Evolutionary conservation across 164 flowering plant genomes (phyloP), one percentile per base, ranked within the genome.

Genomic region (Vitis rotundifolia): DNA sequence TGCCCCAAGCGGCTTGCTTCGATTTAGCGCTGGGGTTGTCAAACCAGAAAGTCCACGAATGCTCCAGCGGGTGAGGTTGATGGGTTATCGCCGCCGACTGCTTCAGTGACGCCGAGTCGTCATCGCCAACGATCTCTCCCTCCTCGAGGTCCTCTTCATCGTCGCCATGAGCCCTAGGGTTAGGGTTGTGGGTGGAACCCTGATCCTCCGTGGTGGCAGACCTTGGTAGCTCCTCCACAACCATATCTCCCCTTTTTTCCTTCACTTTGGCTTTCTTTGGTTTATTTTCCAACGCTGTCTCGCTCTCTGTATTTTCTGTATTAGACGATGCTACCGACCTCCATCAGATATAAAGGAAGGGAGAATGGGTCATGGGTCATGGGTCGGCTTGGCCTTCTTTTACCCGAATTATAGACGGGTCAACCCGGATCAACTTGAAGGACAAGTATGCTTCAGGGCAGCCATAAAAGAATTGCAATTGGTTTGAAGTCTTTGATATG

Each of bases 31-130:
- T 70, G 0, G 91, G 91, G 54, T 80, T 90, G 65, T 93, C 93
- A 81, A 91, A 93, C 99, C 97, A 95, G 83, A 95, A 91, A 13
- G 99, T 91, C 98, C 99, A 93, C 0, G 92, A 77, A 44, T 90
- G 79, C 81, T 91, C 97, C 14, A 92, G 81, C 0, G 86, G 88
- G 49, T 90, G 91, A 11, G 78, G 53, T 71, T 75, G 84, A 26
- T 74, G 71, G 0, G 59, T 59, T 4, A 66, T 11, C 9, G 75
- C 69, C 48, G 66, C 3, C 18, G 76, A 50, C 22, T 37, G 69
- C 56, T 49, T 70, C 59, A 59, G 26, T n/a, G 67, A 68, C 9
- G 72, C 77, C 9, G 74, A 22, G 11, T 67, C 82, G 8, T 80
- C 87, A 5, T 72, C 90, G 9, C 71, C 85, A 4, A 80, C 60